Conservation (phyloP, 192 early-diverging fungal species). For the Gigaspora rosea region DNA sequence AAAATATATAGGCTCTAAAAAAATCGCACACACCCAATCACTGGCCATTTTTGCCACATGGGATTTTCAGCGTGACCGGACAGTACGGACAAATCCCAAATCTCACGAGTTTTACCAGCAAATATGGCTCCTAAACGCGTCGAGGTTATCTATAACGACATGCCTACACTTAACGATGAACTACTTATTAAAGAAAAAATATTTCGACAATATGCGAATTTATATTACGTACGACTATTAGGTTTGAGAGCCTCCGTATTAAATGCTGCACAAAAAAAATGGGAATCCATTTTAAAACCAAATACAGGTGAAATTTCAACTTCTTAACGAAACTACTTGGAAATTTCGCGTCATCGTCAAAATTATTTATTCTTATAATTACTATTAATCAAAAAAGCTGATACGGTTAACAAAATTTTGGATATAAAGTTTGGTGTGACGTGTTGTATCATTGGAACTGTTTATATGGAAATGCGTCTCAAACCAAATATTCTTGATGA, state of each 20-base stretch:
- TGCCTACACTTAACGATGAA: not conserved
- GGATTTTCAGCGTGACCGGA: no score
- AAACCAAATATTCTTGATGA: conserved; percentile 94
- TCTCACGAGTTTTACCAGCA: no score
- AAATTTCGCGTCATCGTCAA: not conserved
- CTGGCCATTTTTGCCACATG: no score
- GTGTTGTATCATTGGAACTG: conserved; percentile 82
- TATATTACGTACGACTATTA: conserved; percentile 80
- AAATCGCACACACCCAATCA: no score
- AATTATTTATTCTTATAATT: not conserved
- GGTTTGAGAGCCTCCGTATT: conserved; percentile 64
- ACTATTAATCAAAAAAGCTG: conserved; percentile 23
- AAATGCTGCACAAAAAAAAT: conserved; percentile 55
- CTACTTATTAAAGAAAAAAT: conserved; percentile 63
- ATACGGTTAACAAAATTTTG: conserved; percentile 65
- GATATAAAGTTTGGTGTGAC: conserved; percentile 66
- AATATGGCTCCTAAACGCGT: no score
- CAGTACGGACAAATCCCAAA: no score
- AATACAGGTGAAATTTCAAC: not conserved
- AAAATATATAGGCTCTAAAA: no score
- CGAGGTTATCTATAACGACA: no score
- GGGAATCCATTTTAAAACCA: conserved; percentile 39
- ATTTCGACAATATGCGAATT: conserved; percentile 82
- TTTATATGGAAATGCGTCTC: conserved; percentile 82
- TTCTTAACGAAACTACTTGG: not conserved